A percentile compares a stretch with the other conserved stretches of the same genome.
phyloP scores from a whole-genome alignment of 345 rosid genomes.

The Atalantia buxifolia region DNA sequence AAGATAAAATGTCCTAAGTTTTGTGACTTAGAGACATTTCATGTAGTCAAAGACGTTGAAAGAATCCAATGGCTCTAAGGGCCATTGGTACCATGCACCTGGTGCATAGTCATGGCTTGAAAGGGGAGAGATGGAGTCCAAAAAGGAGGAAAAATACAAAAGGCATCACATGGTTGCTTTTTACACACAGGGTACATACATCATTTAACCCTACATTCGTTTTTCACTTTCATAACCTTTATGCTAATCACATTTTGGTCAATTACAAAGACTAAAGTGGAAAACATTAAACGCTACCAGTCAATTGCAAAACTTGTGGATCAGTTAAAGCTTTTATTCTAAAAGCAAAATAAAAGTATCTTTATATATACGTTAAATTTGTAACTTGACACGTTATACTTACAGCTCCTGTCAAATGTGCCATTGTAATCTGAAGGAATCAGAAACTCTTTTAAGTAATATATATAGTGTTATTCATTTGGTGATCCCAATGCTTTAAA shows the following conservation, averaged over 20 bases:
- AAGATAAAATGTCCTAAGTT: neutral
- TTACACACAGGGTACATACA: conserved; percentile 13
- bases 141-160: conserved; percentile 8
- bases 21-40: neutral
- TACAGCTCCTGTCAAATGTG: no score
- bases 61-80: no score
- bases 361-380: no score
- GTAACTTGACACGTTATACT: no score
- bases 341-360: no score
- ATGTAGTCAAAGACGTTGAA: conserved; percentile 2
- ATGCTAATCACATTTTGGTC: conserved; percentile 1
- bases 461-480: neutral
- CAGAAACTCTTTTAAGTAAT: neutral
- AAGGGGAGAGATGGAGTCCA: conserved; percentile 3
- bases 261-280: neutral
- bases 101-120: no score
- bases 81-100: no score
- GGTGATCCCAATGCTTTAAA: neutral
- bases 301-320: conserved; percentile 4
- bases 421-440: neutral
- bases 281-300: neutral
- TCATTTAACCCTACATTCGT: conserved; percentile 12
- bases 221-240: conserved; percentile 11
- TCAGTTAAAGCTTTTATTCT: neutral
- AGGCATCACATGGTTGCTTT: conserved; percentile 25